Evolutionary conservation across 768 basidiomycete genomes (phyloP).

Genomic region (Chlorophyllum brunneum): DNA sequence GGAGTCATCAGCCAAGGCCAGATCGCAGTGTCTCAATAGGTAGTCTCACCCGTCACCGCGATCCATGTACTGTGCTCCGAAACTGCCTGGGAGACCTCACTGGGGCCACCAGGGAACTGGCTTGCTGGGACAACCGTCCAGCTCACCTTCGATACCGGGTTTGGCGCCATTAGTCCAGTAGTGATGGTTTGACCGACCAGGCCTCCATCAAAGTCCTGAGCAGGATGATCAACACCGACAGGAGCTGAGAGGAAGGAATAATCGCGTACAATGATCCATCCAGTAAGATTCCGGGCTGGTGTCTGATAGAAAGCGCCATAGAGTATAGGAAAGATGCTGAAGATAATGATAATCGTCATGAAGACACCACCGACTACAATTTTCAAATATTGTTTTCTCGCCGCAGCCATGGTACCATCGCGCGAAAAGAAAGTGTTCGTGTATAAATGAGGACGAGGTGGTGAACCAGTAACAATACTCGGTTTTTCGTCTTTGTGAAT

Average conservation of each 20-base stretch:
- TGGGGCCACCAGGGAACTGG: constrained; percentile 41
- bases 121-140: constrained; percentile 42
- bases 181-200: constrained; percentile 45
- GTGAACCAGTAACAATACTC: not conserved
- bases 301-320: constrained; percentile 52
- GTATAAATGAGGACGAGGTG: not conserved
- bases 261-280: constrained; percentile 51
- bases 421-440: not conserved
- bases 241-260: constrained; percentile 2
- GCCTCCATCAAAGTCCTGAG: constrained; percentile 59
- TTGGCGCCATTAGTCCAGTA: constrained; percentile 23
- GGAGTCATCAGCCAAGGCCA: not conserved
- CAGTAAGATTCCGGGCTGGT: constrained; percentile 39
- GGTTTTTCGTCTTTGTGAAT: not conserved
- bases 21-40: not conserved
- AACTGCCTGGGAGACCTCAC: constrained; percentile 40
- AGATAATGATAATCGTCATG: constrained; percentile 39
- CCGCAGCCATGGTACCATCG: constrained; percentile 3
- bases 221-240: not conserved
- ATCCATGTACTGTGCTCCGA: constrained; percentile 51
- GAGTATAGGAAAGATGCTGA: constrained; percentile 51
- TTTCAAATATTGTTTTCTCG: constrained; percentile 43
- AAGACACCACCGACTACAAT: constrained; percentile 33
- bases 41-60: constrained; percentile 46
- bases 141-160: constrained; percentile 31